Percentiles rank a stretch among this genome's conserved stretches.
Conservation (phyloP, 2,329 filamentous ascomycete species). For the Fusarium veterinarium region DNA sequence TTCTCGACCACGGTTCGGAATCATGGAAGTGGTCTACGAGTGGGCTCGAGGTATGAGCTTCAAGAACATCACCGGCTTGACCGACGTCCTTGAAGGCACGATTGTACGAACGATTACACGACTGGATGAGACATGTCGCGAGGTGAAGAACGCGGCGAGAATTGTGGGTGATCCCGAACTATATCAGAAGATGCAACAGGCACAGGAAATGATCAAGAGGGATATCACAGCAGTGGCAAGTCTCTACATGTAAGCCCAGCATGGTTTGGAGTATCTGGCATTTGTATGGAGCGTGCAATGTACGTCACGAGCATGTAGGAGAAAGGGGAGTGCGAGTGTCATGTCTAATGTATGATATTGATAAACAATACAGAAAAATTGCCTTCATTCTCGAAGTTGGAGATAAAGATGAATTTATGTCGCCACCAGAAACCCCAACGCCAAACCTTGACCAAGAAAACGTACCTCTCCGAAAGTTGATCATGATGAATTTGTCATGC, state of each 20-base stretch:
- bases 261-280: background rate
- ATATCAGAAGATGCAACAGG: constrained; percentile 96
- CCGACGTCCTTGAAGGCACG: constrained; percentile 95
- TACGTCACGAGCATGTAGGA: background rate
- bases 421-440: constrained; percentile 38
- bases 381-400: constrained; percentile 13
- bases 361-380: constrained; percentile 12
- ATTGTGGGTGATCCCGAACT: constrained; percentile 94
- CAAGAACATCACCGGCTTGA: constrained; percentile 95
- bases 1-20: constrained; percentile 85
- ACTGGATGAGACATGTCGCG: constrained; percentile 93
- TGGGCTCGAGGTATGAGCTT: constrained; percentile 99
- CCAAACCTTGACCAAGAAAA: constrained; percentile 38
- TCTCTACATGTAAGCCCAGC: constrained; percentile 79
- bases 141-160: constrained; percentile 96
- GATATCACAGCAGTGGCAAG: constrained; percentile 93
- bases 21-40: constrained; percentile 98
- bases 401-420: constrained; percentile 31
- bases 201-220: constrained; percentile 97
- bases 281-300: background rate
- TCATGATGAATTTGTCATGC: constrained; percentile 2
- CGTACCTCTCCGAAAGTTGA: constrained; percentile 1
- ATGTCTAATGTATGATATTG: constrained; percentile 25
- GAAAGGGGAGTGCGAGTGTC: background rate
- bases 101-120: constrained; percentile 96